These are phyloP conservation scores for Corylus heterophylla DNA, from an alignment of 306 rosid species.

Conservation along the genomic window DNA sequence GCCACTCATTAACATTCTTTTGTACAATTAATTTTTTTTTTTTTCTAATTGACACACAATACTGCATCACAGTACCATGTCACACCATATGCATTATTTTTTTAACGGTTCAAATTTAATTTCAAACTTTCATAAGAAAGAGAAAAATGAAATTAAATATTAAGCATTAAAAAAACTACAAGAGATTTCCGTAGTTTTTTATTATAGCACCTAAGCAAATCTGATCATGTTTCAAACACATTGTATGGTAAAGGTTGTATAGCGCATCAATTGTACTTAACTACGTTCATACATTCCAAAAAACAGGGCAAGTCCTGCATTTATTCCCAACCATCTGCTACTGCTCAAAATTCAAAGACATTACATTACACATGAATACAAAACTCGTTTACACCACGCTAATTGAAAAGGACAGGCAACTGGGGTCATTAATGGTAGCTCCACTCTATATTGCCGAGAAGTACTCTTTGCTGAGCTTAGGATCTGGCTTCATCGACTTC, in stretches of 20 bases:
- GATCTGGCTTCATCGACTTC: conserved; percentile 98
- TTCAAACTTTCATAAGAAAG: too few relatives aligned
- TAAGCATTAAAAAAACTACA: too few relatives aligned
- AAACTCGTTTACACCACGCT: conserved; percentile 37
- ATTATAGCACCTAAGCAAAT: neutral
- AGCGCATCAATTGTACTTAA: conserved; percentile 2
- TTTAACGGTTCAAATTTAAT: too few relatives aligned
- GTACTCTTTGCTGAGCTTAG: conserved; percentile 94
- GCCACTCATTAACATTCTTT: too few relatives aligned
- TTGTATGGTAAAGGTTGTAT: neutral
- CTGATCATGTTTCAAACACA: neutral
- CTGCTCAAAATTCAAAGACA: conserved; percentile 41
- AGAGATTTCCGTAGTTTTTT: too few relatives aligned
- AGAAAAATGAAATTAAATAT: too few relatives aligned
- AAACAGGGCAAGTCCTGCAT: conserved; percentile 30
- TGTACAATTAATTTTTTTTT: too few relatives aligned
- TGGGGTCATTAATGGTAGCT: conserved; percentile 12
- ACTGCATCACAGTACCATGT: too few relatives aligned
- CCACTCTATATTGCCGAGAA: conserved; percentile 66
- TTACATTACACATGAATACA: conserved; percentile 25
- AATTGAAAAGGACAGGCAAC: conserved; percentile 34
- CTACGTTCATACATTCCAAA: conserved; percentile 26
- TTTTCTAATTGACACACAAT: too few relatives aligned
- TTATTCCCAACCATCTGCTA: conserved; percentile 38
- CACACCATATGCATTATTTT: too few relatives aligned